phyloP scores from a whole-genome alignment of 495 filamentous ascomycete genomes.

The Aspergillus wentii region DNA sequence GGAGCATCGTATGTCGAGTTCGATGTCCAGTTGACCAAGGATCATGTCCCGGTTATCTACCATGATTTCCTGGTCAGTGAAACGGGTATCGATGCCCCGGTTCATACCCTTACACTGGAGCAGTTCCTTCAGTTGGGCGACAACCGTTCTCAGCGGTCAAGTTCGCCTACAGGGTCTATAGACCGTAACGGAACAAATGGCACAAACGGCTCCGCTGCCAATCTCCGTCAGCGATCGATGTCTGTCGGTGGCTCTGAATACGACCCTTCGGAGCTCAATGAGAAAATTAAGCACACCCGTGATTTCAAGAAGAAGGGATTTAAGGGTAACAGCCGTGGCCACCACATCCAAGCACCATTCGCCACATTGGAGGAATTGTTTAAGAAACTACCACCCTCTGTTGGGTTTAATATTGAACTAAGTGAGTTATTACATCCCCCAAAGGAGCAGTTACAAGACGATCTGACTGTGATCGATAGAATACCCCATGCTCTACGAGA shows the following conservation, averaged over 20 bases:
- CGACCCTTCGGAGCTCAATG: conserved; percentile 59
- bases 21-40: conserved; percentile 97
- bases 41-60: conserved; percentile 97
- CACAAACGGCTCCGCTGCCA: conserved; percentile 8
- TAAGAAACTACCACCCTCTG: conserved; percentile 66
- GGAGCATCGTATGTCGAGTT: conserved; percentile 91
- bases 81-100: conserved; percentile 94
- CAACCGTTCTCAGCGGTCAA: conserved; percentile 35
- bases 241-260: conserved; percentile 51
- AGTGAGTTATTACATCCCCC: conserved; percentile 43
- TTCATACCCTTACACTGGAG: conserved; percentile 90
- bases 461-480: conserved; percentile 44
- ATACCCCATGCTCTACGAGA: conserved; percentile 96
- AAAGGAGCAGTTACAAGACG: conserved; percentile 22
- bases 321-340: conserved; percentile 91
- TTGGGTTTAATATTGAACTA: conserved; percentile 98
- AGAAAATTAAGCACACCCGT: conserved; percentile 94
- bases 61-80: conserved; percentile 99
- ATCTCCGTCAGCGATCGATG: conserved; percentile 47
- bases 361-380: conserved; percentile 94
- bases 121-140: conserved; percentile 84
- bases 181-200: conserved; percentile 1
- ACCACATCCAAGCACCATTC: conserved; percentile 91
- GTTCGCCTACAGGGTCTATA: conserved; percentile 35
- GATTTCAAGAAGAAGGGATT: conserved; percentile 91